Base-by-base conservation (phyloP, 1,284 basidiomycete species). In the Phlebopus sp. region DNA sequence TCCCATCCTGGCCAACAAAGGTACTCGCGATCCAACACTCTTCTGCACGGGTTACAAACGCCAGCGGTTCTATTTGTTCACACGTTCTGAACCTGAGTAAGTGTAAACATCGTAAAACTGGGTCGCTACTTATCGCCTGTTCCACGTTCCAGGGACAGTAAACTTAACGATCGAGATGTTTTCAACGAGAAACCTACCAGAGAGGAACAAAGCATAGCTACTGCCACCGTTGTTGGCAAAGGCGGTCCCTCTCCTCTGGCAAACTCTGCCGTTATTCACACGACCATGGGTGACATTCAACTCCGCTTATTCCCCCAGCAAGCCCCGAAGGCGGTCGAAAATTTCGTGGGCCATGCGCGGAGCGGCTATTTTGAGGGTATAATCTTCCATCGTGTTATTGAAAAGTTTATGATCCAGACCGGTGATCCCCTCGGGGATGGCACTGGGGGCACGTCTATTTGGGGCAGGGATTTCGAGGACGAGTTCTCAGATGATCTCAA, bases 351-450 rank as follows among this genome's bases (percentile, higher is more conserved):
- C 1, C 92, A 97, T 59, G 83, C 92, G n/a, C 78, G 86, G 56
- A 92, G 84, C 59, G 86, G 92, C 1, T 99, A 92, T 72, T 99
- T 90, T 66, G 95, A 99, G 66, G 86, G 88, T 17, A 77, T 97
- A 46, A 83, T 98, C 62, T 98, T 99, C 77, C 97, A 99, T 68
- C 90, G 97, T 51, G 90, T 99, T 55, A 99, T 99, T 65, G 84
- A 92, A 55, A 99, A 99, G 72, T 99, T 99, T 64, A 99, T 99
- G 97, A 84, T 99, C 44, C 96, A 99, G 74, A 97, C 95, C 2
- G 96, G 97, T 31, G 96, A 99, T 62, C 97, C 97, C 1, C 72
- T 97, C 4, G 96, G 93, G 14, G 95, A 99, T 68, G 97, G 97
- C 2, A 98, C 95, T 0, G 97, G 97, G n/a, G 97, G 97, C 18